phyloP scores from a whole-genome alignment of 2,329 filamentous ascomycete species.

The Pseudogymnoascus sp. region DNA sequence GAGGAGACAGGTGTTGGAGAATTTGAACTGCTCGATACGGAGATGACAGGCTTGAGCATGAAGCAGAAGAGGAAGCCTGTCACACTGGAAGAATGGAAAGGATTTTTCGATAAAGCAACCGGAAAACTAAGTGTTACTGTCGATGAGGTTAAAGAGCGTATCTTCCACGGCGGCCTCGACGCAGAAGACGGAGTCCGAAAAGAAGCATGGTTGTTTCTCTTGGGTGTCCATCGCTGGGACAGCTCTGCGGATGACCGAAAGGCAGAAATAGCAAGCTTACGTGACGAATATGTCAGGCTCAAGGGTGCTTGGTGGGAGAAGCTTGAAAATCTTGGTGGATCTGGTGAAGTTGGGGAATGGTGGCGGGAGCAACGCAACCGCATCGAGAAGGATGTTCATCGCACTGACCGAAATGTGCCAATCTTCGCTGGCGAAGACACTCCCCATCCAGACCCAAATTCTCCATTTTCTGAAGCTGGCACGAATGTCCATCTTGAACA shows the following conservation, averaged over 20 bases:
- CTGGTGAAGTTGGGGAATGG: conserved; percentile 81
- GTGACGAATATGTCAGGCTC: conserved; percentile 89
- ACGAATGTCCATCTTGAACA: conserved; percentile 98
- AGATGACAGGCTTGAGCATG: conserved; percentile 64
- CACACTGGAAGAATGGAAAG: conserved; percentile 80
- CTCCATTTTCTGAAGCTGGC: conserved; percentile 84
- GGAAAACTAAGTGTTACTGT: conserved; percentile 73
- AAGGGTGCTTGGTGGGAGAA: conserved; percentile 97
- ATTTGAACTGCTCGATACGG: conserved; percentile 84
- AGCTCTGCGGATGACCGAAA: conserved; percentile 80
- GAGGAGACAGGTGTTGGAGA: conserved; percentile 94
- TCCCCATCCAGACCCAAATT: conserved; percentile 91
- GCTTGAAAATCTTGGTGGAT: conserved; percentile 73
- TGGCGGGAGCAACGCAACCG: conserved; percentile 91
- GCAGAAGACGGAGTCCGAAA: conserved; percentile 87
- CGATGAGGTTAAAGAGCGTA: conserved; percentile 93
- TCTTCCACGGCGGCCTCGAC: conserved; percentile 91
- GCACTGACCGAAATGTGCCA: conserved; percentile 90
- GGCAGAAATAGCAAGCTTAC: conserved; percentile 72
- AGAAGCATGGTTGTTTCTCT: conserved; percentile 90
- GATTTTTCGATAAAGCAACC: conserved; percentile 71
- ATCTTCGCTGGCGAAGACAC: conserved; percentile 95
- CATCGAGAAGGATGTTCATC: conserved; percentile 99
- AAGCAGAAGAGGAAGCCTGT: conserved; percentile 73
- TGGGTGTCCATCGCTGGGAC: conserved; percentile 91